Evolutionary conservation across 139 green algal genomes (phyloP).

Genomic region (Chlorella sp.): DNA sequence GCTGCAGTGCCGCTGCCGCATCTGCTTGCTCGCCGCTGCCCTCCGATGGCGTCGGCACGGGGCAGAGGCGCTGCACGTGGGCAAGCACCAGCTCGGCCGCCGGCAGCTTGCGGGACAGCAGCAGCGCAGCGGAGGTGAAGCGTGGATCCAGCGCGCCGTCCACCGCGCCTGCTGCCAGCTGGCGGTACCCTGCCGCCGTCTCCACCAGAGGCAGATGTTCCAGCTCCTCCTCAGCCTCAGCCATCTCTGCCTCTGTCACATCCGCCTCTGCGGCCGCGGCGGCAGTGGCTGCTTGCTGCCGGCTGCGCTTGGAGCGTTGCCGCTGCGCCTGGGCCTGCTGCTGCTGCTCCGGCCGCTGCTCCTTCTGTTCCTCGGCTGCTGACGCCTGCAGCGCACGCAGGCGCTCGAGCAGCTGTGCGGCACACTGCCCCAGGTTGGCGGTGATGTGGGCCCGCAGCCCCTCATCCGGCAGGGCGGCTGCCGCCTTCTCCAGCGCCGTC

Average conservation of each 20-base stretch:
- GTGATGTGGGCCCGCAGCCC: background rate
- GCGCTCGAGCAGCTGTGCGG: slow-evolving; percentile 10
- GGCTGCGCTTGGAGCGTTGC: background rate
- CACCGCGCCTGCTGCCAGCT: background rate
- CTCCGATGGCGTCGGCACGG: background rate
- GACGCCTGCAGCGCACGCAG: background rate
- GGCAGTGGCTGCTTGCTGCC: background rate
- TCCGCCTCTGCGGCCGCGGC: background rate
- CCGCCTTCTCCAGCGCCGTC: background rate
- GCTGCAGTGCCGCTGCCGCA: background rate
- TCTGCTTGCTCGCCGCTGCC: background rate
- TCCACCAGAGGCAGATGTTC: background rate
- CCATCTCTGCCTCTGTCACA: background rate
- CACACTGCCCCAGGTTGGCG: slow-evolving; percentile 9
- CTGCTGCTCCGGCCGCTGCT: background rate
- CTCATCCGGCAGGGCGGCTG: background rate
- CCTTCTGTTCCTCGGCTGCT: background rate
- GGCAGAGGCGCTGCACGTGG: slow-evolving; percentile 12
- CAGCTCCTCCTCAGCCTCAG: background rate
- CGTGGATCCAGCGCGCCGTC: background rate
- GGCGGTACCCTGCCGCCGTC: background rate
- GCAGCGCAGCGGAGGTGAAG: slow-evolving; percentile 12
- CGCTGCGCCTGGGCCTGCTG: background rate
- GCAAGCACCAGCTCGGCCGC: background rate
- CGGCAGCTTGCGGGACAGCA: slow-evolving; percentile 2